phyloP scores from a whole-genome alignment of 164 flowering plant genomes.

The Kingdonia uniflora region DNA sequence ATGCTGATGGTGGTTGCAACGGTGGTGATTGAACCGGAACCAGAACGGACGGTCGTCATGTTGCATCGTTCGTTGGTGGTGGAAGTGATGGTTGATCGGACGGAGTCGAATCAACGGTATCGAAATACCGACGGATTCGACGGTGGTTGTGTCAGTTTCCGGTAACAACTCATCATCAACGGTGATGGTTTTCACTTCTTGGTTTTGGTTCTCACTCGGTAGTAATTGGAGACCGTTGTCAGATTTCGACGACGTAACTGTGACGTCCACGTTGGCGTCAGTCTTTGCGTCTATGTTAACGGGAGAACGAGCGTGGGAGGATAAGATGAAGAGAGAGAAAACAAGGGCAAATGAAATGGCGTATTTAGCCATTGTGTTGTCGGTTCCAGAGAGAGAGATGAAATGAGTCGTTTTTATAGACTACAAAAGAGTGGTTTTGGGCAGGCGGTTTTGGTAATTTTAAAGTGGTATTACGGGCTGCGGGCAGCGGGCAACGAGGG shows the following conservation, averaged over 20 bases:
- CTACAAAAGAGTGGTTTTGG: not conserved
- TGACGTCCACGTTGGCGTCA: too few relatives aligned
- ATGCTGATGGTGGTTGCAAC: slow-evolving; percentile 11
- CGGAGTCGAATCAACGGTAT: slow-evolving; percentile 20
- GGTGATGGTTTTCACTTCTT: too few relatives aligned
- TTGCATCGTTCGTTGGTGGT: slow-evolving; percentile 1
- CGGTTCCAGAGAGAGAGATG: not conserved
- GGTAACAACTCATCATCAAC: too few relatives aligned
- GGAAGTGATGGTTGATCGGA: slow-evolving; percentile 30
- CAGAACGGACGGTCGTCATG: slow-evolving; percentile 9
- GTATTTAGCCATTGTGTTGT: slow-evolving; percentile 22
- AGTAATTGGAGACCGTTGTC: too few relatives aligned
- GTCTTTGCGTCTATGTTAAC: slow-evolving; percentile 9
- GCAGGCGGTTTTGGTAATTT: too few relatives aligned
- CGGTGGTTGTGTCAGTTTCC: not conserved
- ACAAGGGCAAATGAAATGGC: slow-evolving; percentile 15
- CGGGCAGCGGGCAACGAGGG: too few relatives aligned
- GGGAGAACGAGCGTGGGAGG: slow-evolving; percentile 20
- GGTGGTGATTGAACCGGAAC: slow-evolving; percentile 20
- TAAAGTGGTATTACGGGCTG: too few relatives aligned
- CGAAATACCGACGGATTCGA: not conserved
- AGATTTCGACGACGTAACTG: slow-evolving; percentile 1
- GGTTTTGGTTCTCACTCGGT: not conserved
- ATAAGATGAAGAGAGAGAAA: slow-evolving; percentile 21
- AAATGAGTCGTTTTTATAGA: not conserved